Base-by-base conservation (phyloP, 2,329 filamentous ascomycete species). In the Aschersonia sp. region DNA sequence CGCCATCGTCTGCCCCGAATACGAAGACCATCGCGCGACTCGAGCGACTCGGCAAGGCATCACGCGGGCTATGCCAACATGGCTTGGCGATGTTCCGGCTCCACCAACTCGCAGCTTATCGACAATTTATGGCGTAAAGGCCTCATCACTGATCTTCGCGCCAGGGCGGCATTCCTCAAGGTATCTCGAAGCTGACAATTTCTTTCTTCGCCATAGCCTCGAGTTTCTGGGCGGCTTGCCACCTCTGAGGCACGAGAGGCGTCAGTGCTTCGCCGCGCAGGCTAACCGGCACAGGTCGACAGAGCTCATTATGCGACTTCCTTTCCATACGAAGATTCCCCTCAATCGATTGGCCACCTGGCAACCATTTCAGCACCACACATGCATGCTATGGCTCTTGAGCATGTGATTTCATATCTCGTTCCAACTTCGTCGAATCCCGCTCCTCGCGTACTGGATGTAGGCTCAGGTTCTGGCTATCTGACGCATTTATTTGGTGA, bases 31-130 rank as follows among this genome's bases (percentile, higher is more conserved):
- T 20, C 20, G 20, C 20, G 20, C 2, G 20, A 20, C 20, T 20
- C 20, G 20, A 20, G 20, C 20, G 20, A 20, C 20, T 20, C 35
- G 6, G 6, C 35, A 7, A 38, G 7, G 7, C 35, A 38, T 12
- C 35, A 7, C 12, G 35, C 7, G 12, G 7, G 35, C 10, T 9
- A n/a, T 32, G 5, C 29, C 56, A 64, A 51, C 51, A 97, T 98
- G 92, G 89, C 91, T 51, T 98, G 92, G 92, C 78, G 80, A 55
- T 88, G 85, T 64, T 85, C 83, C 5, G 91, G 88, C 51, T 67
- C 68, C 4, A 78, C 80, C 31, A 96, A 97, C 63, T 65, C 68
- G 41, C 80, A 81, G 49, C 74, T 98, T 45, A 72, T 97, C 52
- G 75, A 82, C 55, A 95, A 95, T 61, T 73, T 98, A 49, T 81